phyloP scores from a whole-genome alignment of 2,329 filamentous ascomycete species.

The Colletotrichum eleusines region DNA sequence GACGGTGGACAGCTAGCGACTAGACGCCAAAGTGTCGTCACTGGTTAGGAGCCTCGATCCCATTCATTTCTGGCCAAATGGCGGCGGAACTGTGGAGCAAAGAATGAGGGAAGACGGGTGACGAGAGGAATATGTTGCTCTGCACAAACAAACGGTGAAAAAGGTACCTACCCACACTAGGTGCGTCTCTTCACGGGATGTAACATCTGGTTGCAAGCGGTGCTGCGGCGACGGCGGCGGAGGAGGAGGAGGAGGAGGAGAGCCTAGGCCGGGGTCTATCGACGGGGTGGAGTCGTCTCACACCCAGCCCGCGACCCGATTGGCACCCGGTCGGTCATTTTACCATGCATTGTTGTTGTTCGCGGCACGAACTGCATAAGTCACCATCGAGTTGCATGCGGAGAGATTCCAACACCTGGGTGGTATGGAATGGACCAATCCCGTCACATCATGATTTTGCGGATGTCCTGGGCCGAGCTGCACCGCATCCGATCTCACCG shows the following conservation, averaged over 20 bases:
- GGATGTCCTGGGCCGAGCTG: slow-evolving; percentile 11
- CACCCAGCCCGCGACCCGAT: slow-evolving; percentile 13
- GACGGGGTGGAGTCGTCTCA: slow-evolving; percentile 9
- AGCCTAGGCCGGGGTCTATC: slow-evolving; percentile 17
- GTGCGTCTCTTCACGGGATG: slow-evolving; percentile 14
- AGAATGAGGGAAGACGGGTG: slow-evolving; percentile 15
- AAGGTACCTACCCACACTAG: background rate
- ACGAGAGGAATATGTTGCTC: slow-evolving; percentile 11
- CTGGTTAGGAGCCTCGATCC: slow-evolving; percentile 4
- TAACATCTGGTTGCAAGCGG: slow-evolving; percentile 11
- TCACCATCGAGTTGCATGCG: slow-evolving; percentile 26
- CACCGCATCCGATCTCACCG: slow-evolving; percentile 4
- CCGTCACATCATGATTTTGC: background rate
- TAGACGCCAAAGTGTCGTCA: slow-evolving; percentile 32
- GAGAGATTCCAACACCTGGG: background rate
- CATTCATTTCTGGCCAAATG: background rate
- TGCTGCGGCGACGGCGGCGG: background rate
- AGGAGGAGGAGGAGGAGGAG: background rate
- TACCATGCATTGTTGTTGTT: background rate
- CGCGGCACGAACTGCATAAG: slow-evolving; percentile 22
- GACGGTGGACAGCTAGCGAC: slow-evolving; percentile 14
- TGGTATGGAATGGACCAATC: slow-evolving; percentile 17
- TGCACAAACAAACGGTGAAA: background rate
- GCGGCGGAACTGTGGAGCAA: slow-evolving; percentile 16
- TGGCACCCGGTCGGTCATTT: slow-evolving; percentile 16